Evolutionary conservation across 768 basidiomycete species (phyloP).

Genomic region (Naematelia encephala): DNA sequence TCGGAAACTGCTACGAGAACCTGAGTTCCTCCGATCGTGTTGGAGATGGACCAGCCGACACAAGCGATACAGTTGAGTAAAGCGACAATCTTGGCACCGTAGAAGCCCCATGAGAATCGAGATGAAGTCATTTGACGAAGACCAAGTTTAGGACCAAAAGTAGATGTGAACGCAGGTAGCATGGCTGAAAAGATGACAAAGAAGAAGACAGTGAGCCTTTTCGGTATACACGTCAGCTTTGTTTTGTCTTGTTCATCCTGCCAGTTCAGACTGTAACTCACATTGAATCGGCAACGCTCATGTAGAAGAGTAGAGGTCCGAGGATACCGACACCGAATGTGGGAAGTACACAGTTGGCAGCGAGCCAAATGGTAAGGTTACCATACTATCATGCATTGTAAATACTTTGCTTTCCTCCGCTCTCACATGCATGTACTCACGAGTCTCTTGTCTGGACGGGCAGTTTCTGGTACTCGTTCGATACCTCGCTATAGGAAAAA

Average conservation of each 20-base stretch:
- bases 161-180: constrained; percentile 23
- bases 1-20: constrained; percentile 28
- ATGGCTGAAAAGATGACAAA: constrained; percentile 49
- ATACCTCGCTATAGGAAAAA: constrained; percentile 23
- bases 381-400: constrained; percentile 7
- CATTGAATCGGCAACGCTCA: constrained; percentile 52
- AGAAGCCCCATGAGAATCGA: constrained; percentile 54
- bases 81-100: constrained; percentile 44
- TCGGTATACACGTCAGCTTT: constrained; percentile 1
- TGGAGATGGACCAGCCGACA: constrained; percentile 54
- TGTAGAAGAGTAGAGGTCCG: constrained; percentile 49
- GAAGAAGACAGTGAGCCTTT: constrained; percentile 52
- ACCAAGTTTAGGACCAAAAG: constrained; percentile 53
- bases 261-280: no score
- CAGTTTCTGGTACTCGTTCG: constrained; percentile 26
- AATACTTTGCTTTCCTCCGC: background rate
- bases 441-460: constrained; percentile 17
- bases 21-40: constrained; percentile 42
- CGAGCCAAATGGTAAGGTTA: constrained; percentile 27
- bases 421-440: constrained; percentile 6
- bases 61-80: constrained; percentile 54
- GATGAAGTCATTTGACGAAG: constrained; percentile 55
- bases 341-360: constrained; percentile 28
- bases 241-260: no score
- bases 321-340: constrained; percentile 54